A percentile compares a stretch with the other conserved stretches of the same genome.
Conservation (phyloP, 768 basidiomycete species). For the Pleurotus djamor region DNA sequence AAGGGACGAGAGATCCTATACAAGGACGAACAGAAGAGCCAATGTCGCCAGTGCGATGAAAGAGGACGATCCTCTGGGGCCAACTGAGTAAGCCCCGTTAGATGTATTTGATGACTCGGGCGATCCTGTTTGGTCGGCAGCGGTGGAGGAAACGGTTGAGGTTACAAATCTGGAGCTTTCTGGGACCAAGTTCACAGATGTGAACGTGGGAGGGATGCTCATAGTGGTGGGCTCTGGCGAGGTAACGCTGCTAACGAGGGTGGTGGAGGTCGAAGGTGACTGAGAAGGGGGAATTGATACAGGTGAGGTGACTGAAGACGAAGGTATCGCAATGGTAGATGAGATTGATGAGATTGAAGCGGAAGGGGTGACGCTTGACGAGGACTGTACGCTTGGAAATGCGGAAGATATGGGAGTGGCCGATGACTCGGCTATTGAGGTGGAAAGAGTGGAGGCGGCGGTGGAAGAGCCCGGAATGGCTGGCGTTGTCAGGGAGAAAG, state of each 20-base stretch:
- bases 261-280: not conserved
- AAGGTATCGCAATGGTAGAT: not conserved
- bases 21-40: not conserved
- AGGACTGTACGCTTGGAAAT: not conserved
- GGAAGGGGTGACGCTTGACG: not conserved
- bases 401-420: conserved; percentile 12
- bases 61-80: not conserved
- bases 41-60: not conserved
- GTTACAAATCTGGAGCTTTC: not conserved
- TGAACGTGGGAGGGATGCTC: not conserved
- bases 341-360: not conserved
- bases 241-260: not conserved
- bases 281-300: not conserved
- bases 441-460: conserved; percentile 26
- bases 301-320: not conserved
- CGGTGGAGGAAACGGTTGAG: not conserved
- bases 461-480: conserved; percentile 36
- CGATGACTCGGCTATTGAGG: conserved; percentile 16
- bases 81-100: not conserved
- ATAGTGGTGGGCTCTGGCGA: not conserved
- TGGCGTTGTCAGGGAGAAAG: conserved; percentile 38
- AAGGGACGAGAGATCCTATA: not conserved
- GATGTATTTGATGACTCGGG: not conserved
- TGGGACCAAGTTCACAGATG: not conserved
- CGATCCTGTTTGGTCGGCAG: not conserved